A percentile compares a stretch with the other conserved stretches of the same genome.
These are phyloP conservation scores for Termitomyces titanicus DNA, from an alignment of 768 basidiomycete genomes.

Conservation along the genomic window DNA sequence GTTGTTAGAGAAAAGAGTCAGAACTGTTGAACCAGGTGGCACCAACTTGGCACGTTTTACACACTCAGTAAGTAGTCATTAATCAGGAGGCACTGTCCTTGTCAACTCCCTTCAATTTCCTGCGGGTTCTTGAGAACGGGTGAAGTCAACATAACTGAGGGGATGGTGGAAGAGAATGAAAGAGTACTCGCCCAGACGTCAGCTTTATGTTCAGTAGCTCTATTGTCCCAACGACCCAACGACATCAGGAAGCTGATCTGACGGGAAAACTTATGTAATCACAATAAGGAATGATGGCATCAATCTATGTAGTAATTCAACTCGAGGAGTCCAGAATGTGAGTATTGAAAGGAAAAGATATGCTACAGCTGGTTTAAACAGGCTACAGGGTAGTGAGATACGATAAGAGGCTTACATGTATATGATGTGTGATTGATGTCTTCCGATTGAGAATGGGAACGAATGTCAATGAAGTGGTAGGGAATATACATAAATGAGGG, in stretches of 20 bases:
- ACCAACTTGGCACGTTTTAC: too few species aligned
- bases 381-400: constrained; percentile 4
- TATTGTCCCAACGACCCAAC: constrained; percentile 29
- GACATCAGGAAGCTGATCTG: neutral
- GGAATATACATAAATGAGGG: constrained; percentile 3
- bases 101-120: neutral
- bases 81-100: too few species aligned
- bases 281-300: constrained; percentile 23
- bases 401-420: neutral
- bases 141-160: neutral
- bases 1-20: neutral
- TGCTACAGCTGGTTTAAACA: constrained; percentile 3
- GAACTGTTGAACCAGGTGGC: neutral
- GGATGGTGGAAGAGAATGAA: constrained; percentile 7
- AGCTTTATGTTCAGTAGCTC: constrained; percentile 21
- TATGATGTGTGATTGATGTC: neutral
- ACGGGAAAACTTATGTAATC: constrained; percentile 19
- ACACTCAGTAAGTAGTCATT: too few species aligned
- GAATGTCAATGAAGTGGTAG: neutral
- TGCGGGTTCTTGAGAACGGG: neutral
- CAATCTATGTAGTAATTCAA: neutral
- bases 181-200: neutral
- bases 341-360: constrained; percentile 1
- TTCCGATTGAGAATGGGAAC: neutral
- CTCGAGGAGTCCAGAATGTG: neutral